Evolutionary conservation across 352 stramenopile species (phyloP), one percentile per base, ranked within the genome.

Genomic region (Globisporangium splendens): DNA sequence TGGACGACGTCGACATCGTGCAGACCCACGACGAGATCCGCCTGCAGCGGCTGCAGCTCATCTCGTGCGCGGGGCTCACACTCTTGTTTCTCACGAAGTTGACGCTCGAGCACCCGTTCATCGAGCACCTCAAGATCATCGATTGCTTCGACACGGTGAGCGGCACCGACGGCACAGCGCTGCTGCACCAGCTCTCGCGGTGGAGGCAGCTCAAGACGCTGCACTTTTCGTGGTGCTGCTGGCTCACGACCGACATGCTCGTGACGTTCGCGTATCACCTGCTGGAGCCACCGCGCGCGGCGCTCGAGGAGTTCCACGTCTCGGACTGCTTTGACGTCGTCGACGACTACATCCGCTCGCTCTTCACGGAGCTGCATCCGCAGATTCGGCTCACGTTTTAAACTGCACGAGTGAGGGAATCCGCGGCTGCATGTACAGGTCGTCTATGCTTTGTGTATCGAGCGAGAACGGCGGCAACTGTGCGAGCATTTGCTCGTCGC

Each of bases 221-320:
- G 49, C 75, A 79, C 39, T 79, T 92, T 41, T 88, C 82, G n/a
- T 92, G 82, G 82, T 92, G 82, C 67, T 83, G 76, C 60, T 92
- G 82, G 82, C 73, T 92, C 52, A 87, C 79, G 22, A 92, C 79
- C 21, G 79, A 92, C 59, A 74, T 83, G 33, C 77, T 92, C 21
- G 74, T 89, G 14, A 75, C 74, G 7, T 81, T 92, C 43, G 82
- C 75, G 17, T 88, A 92, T 68, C 70, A 85, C 38, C 56, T 92
- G 3, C 68, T 89, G 24, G 79, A 90, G 44, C 68, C 76, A 14
- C 76, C 75, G 12, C 49, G 68, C 0, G 83, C 73, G 12, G 49
- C 60, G 0, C 58, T 92, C n/a, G 57, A 70, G 44, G 64, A 82
- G 28, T 63, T 92, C 0, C 65, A 79, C 31, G 72, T 89, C 39